Base-by-base conservation (phyloP, 1,139 yeast genomes). In the Hansenula lynferdii region DNA sequence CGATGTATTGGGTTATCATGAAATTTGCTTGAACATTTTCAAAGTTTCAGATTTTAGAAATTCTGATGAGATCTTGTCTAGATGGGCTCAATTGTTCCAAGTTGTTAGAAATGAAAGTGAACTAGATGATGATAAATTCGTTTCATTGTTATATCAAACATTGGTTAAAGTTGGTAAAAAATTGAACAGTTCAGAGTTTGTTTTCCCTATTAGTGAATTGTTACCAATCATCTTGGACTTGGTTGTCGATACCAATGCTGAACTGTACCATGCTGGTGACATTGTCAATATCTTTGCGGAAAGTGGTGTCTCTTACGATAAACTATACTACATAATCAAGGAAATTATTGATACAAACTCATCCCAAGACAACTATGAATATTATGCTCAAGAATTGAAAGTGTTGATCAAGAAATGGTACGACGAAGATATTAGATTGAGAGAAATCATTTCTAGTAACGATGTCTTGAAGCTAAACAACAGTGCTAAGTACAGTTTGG, bases 1-100 rank as follows among this genome's bases (percentile, higher is more conserved):
- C 12, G 92, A 85, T 52, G 96, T 96, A 11, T 66, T 90, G 47
- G 92, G 92, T 5, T 92, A 90, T 57, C 81, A 81, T 58, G 96
- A 86, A 50, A 69, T 90, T 37, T 85, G 95, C 45, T 68, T 90
- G 43, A 65, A 77, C 32, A 80, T 89, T 19, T 87, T 85, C 68
- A 85, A 85, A 54, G 75, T 84, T 8, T 81, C 97, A 1, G 97
- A 92, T 56, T 79, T 80, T 54, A 75, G 85, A 57, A 80, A 82
- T 52, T 69, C 77, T 11, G 90, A 82, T 51, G 90, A 82, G 53
- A 79, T 84, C 31, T 61, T 80, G 47, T 74, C 77, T 45, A 76
- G 85, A 59, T 84, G 92, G 89, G 77, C 75, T 46, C 72, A 79
- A 41, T 67, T 79, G 35, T 74, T 84, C 51, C 78, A 72, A 36